Evolutionary conservation across 2,329 filamentous ascomycete genomes (phyloP), one percentile per base, ranked within the genome.

Genomic region (Aotearoamyces nothofagi): DNA sequence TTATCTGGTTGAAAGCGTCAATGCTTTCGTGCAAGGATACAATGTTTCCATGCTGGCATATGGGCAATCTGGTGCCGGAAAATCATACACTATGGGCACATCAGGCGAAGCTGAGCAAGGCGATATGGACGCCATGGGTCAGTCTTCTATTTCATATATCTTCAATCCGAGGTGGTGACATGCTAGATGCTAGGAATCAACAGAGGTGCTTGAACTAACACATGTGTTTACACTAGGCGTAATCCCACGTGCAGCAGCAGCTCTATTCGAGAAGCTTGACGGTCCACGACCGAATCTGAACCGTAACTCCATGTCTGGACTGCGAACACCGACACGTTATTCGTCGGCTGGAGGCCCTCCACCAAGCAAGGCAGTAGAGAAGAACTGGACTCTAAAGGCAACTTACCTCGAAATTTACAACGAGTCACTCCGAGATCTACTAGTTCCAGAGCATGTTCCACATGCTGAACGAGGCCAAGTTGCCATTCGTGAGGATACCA

Each of bases 341-440:
- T 84, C 80, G 3, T 65, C 70, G 33, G 43, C 41, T 22, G 26
- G 36, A 11, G 34, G 40, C 27, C 17, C 41, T 4, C 33, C 34
- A 29, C 15, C 37, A 17, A 30, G 40, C 12, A 47, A 37, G 30
- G 29, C 30, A 14, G 53, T 47, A 4, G 80, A 90, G 27, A 84
- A 78, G 52, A 79, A 66, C 37, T 98, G 90, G 90, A 78, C 82
- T 29, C 60, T 98, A 45, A 92, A 80, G 52, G 90, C 87, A 8
- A 94, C 86, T 1, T 94, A 94, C 48, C 81, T 94, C 38, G 70
- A 96, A 61, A 98, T 98, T 39, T 98, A 98, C 60, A 96, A 98
- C 49, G 90, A 98, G 55, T 80, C 92, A 47, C 63, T 96, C 16
- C 76, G 90, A 43, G 90, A 98, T 60, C 64, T 98, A 10, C 64